Evolutionary conservation across 306 rosid species (phyloP).

Genomic region (Quercus cerris): DNA sequence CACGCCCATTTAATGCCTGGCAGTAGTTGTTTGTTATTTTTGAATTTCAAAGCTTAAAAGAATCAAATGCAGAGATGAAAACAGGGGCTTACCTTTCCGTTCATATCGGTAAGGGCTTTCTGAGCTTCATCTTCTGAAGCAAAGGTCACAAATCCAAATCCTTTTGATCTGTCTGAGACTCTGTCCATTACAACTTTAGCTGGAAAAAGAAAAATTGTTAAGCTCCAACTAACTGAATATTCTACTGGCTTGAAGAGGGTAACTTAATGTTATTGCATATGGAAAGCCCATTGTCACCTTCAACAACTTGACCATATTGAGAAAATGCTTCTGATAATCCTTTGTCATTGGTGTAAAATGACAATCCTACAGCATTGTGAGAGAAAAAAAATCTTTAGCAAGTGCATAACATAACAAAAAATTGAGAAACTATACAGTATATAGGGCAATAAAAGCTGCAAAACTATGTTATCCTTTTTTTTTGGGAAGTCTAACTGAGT

Average conservation of each 20-base stretch:
- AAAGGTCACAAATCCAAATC: constrained; percentile 88
- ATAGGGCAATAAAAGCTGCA: too few species aligned
- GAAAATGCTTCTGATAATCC: constrained; percentile 79
- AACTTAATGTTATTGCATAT: constrained; percentile 11
- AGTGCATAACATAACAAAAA: too few species aligned
- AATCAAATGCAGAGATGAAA: neutral
- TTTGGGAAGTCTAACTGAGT: neutral
- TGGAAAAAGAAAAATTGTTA: constrained; percentile 34
- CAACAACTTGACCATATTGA: constrained; percentile 76
- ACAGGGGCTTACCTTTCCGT: constrained; percentile 56
- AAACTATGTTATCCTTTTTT: too few species aligned
- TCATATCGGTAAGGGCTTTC: constrained; percentile 70
- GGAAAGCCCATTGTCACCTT: constrained; percentile 44
- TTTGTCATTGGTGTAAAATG: constrained; percentile 63
- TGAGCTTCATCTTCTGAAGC: constrained; percentile 84
- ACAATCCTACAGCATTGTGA: constrained; percentile 50
- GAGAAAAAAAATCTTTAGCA: neutral
- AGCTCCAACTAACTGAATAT: constrained; percentile 8
- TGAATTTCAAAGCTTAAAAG: neutral
- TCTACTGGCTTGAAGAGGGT: neutral
- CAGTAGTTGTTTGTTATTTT: constrained; percentile 17
- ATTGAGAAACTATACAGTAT: neutral
- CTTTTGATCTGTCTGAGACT: constrained; percentile 74
- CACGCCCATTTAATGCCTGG: constrained; percentile 89
- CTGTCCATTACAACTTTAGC: constrained; percentile 76